phyloP scores from a whole-genome alignment of 2,329 filamentous ascomycete genomes.

The Amauroascus niger region DNA sequence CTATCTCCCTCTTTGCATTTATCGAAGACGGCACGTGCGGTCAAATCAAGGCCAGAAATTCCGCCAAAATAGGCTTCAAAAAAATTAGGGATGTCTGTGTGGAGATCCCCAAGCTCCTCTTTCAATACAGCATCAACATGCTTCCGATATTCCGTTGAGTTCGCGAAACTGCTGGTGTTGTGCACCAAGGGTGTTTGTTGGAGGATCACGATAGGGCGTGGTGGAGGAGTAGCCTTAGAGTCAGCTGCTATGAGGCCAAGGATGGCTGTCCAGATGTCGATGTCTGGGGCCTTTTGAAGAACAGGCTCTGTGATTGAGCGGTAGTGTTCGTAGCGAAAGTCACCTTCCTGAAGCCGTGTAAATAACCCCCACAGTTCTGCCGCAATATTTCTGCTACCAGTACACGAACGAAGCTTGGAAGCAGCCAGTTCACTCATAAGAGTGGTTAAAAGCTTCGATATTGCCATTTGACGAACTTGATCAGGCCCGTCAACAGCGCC shows the following conservation, averaged over 20 bases:
- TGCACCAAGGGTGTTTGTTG: conserved; percentile 22
- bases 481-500: too few relatives aligned
- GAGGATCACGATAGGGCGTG: conserved; percentile 14
- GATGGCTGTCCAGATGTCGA: conserved; percentile 4
- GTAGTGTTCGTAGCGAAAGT: too few relatives aligned
- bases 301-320: too few relatives aligned
- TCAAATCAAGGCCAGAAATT: conserved; percentile 15
- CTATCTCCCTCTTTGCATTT: conserved; percentile 3
- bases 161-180: conserved; percentile 24
- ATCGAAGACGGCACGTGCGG: neutral
- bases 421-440: too few relatives aligned
- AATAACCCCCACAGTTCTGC: too few relatives aligned
- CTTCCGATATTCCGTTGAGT: conserved; percentile 25
- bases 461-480: too few relatives aligned
- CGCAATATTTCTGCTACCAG: too few relatives aligned
- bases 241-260: conserved; percentile 2
- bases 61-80: conserved; percentile 19
- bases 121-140: conserved; percentile 24
- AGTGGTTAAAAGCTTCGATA: too few relatives aligned
- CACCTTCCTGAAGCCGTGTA: too few relatives aligned
- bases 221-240: conserved; percentile 17
- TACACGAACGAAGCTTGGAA: too few relatives aligned
- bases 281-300: too few relatives aligned
- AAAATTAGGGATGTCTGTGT: conserved; percentile 19
- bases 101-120: conserved; percentile 21